These are phyloP conservation scores for Scalesia atractyloides DNA, from an alignment of 129 eudicot genomes.

Conservation along the genomic window DNA sequence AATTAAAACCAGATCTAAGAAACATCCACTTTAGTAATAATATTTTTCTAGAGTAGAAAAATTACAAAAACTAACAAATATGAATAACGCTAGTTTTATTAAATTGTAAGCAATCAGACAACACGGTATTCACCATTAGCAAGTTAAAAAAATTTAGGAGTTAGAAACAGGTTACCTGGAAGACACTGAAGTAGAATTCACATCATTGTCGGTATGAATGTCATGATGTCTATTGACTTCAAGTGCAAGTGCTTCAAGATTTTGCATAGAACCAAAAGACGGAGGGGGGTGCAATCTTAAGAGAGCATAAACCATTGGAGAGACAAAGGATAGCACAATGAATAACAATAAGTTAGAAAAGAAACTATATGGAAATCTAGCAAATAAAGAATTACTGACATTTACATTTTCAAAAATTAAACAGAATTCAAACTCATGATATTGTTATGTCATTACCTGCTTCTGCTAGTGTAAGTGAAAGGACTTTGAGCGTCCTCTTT, in stretches of 20 bases:
- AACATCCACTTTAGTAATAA: background rate
- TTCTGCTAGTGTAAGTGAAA: slow-evolving; percentile 33
- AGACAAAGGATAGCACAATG: slow-evolving; percentile 18
- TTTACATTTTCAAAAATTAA: background rate
- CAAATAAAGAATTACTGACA: background rate
- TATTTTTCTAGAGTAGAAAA: background rate
- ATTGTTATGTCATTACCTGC: slow-evolving; percentile 39
- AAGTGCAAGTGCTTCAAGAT: slow-evolving; percentile 60
- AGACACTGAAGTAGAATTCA: slow-evolving; percentile 33
- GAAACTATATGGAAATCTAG: slow-evolving; percentile 5
- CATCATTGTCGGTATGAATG: slow-evolving; percentile 41
- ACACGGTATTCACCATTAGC: slow-evolving; percentile 6
- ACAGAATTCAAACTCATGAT: slow-evolving; percentile 9
- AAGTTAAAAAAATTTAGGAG: background rate
- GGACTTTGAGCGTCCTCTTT: slow-evolving; percentile 63
- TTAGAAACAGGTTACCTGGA: slow-evolving; percentile 39
- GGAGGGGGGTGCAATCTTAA: slow-evolving; percentile 71
- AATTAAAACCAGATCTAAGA: background rate
- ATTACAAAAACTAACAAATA: background rate
- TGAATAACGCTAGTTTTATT: background rate
- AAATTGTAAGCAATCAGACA: slow-evolving; percentile 22
- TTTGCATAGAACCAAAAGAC: slow-evolving; percentile 69
- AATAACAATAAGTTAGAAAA: slow-evolving; percentile 20
- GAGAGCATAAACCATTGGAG: slow-evolving; percentile 10
- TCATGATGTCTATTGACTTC: slow-evolving; percentile 37